phyloP scores from a whole-genome alignment of 106 monocot genomes.

The Gastrodia elata region DNA sequence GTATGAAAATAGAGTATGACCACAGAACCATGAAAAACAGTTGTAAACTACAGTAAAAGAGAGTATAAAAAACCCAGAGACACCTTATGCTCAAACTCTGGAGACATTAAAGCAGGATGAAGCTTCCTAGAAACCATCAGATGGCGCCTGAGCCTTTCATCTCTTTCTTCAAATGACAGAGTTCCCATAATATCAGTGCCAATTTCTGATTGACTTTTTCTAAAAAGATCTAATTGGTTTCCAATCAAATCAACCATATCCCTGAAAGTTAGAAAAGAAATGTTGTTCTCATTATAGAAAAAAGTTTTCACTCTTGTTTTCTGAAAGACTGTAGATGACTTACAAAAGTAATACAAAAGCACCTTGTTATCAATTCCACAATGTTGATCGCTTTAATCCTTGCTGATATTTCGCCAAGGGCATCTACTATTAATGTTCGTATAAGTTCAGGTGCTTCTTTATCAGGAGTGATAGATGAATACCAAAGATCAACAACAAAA shows the following conservation, averaged over 20 bases:
- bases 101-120: slow-evolving; percentile 86
- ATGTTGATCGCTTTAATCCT: slow-evolving; percentile 88
- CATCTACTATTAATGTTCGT: slow-evolving; percentile 71
- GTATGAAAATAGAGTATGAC: slow-evolving; percentile 19
- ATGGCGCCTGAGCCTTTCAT: slow-evolving; percentile 76
- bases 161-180: slow-evolving; percentile 83
- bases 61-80: slow-evolving; percentile 4
- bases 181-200: slow-evolving; percentile 78
- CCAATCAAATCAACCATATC: slow-evolving; percentile 85
- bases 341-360: slow-evolving; percentile 46
- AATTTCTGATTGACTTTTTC: slow-evolving; percentile 73
- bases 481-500: slow-evolving; percentile 91
- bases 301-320: background rate
- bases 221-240: slow-evolving; percentile 76
- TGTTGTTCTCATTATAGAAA: slow-evolving; percentile 12
- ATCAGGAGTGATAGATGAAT: slow-evolving; percentile 84
- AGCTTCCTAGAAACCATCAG: slow-evolving; percentile 66
- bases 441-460: slow-evolving; percentile 89
- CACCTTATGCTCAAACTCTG: slow-evolving; percentile 89
- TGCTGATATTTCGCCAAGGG: slow-evolving; percentile 73
- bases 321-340: slow-evolving; percentile 22
- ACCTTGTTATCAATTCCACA: slow-evolving; percentile 96
- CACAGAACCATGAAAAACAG: background rate
- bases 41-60: background rate
- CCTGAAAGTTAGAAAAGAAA: slow-evolving; percentile 34